Evolutionary conservation across 352 stramenopile genomes (phyloP).

Genomic region (Phytophthora sp.): DNA sequence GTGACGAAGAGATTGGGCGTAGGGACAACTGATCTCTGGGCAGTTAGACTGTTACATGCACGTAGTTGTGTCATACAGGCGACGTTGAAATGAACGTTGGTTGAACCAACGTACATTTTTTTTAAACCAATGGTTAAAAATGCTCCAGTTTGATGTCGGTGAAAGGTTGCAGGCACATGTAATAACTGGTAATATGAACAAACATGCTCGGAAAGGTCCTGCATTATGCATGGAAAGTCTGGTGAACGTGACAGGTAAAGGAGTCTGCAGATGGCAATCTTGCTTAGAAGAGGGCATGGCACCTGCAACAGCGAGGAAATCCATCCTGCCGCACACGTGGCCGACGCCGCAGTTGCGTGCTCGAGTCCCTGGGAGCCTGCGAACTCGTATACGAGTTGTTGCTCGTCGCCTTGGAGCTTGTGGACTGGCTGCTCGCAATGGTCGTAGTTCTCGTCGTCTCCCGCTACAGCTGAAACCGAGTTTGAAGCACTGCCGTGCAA

Average conservation of each 20-base stretch:
- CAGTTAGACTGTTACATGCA: not conserved
- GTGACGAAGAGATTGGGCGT: too few relatives aligned
- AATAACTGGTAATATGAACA: too few relatives aligned
- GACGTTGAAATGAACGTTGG: not conserved
- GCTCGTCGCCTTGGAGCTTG: slow-evolving; percentile 1
- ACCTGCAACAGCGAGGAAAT: slow-evolving; percentile 15
- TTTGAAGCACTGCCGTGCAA: slow-evolving; percentile 6
- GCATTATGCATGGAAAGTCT: too few relatives aligned
- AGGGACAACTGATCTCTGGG: not conserved
- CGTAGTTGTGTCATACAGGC: not conserved
- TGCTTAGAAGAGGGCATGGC: too few relatives aligned
- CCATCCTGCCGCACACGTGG: slow-evolving; percentile 12
- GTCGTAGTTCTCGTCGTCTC: slow-evolving; percentile 12
- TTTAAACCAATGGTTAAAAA: too few relatives aligned
- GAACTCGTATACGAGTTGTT: slow-evolving; percentile 21
- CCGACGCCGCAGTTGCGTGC: slow-evolving; percentile 5
- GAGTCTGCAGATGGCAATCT: too few relatives aligned
- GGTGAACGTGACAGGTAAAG: too few relatives aligned
- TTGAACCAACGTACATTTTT: too few relatives aligned
- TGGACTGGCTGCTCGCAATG: slow-evolving; percentile 1
- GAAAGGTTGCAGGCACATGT: too few relatives aligned
- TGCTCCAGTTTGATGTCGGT: too few relatives aligned
- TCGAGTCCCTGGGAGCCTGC: slow-evolving; percentile 2
- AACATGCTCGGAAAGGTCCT: too few relatives aligned
- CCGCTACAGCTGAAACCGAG: slow-evolving; percentile 3